phyloP scores from a whole-genome alignment of 73 alveolate species.

The Durusdinium trenchii region DNA sequence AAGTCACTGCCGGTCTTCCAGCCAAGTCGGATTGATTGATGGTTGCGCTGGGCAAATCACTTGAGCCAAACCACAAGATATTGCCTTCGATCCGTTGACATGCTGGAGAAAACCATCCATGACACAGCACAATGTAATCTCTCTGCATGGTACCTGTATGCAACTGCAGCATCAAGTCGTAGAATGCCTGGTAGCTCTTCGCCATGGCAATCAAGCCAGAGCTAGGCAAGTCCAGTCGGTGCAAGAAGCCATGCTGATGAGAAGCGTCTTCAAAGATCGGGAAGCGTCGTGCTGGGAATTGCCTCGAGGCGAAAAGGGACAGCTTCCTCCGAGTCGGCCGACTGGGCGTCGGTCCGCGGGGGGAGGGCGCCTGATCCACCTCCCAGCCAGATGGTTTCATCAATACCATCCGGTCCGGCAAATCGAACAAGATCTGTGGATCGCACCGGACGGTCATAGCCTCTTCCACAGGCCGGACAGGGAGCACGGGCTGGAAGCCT shows the following conservation, averaged over 20 bases:
- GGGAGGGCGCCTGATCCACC: slow-evolving; percentile 64
- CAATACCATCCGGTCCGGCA: slow-evolving; percentile 18
- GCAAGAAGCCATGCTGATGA: slow-evolving; percentile 67
- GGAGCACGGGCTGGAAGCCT: too few species aligned
- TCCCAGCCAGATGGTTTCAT: slow-evolving; percentile 83
- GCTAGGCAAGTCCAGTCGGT: slow-evolving; percentile 74
- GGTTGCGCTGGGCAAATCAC: slow-evolving; percentile 16
- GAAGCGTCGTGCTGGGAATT: neutral
- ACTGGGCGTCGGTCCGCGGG: neutral
- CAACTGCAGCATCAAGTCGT: slow-evolving; percentile 56
- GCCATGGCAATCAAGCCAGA: slow-evolving; percentile 65
- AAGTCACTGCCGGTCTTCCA: slow-evolving; percentile 71
- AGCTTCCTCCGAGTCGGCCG: slow-evolving; percentile 40
- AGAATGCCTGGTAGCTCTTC: slow-evolving; percentile 65
- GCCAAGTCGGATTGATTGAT: too few species aligned
- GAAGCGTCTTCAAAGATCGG: slow-evolving; percentile 39
- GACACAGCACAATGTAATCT: slow-evolving; percentile 61
- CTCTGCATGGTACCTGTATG: slow-evolving; percentile 30
- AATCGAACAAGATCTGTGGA: slow-evolving; percentile 28
- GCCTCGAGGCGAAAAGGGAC: neutral
- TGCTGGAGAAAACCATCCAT: slow-evolving; percentile 74
- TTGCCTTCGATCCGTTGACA: neutral
- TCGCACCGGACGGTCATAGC: neutral
- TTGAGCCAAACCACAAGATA: slow-evolving; percentile 38
- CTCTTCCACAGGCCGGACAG: neutral